Evolutionary conservation across 179 eudicot species (phyloP).

Genomic region (Corrigiola litoralis): DNA sequence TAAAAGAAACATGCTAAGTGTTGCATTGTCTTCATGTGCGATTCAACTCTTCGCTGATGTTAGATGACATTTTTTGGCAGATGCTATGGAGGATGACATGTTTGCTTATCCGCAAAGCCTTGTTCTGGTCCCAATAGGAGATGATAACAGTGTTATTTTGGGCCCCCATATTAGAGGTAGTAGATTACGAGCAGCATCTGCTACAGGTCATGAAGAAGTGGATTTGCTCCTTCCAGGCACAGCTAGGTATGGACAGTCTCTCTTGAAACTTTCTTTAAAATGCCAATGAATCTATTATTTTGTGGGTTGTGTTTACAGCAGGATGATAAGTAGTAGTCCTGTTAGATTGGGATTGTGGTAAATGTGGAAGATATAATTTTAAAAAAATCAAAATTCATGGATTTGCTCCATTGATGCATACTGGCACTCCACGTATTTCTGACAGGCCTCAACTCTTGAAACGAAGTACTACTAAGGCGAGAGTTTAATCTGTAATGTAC

Average conservation of each 20-base stretch:
- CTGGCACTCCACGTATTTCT: too few relatives aligned
- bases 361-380: too few relatives aligned
- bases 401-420: too few relatives aligned
- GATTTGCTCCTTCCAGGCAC: slow-evolving; percentile 99
- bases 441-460: too few relatives aligned
- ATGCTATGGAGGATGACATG: slow-evolving; percentile 70
- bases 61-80: slow-evolving; percentile 30
- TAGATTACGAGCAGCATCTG: slow-evolving; percentile 73
- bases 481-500: too few relatives aligned
- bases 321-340: too few relatives aligned
- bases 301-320: background rate
- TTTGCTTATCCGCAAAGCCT: slow-evolving; percentile 75
- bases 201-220: slow-evolving; percentile 86
- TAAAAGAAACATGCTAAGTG: background rate
- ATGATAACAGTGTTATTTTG: slow-evolving; percentile 61
- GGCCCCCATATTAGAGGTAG: slow-evolving; percentile 94
- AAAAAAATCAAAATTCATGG: too few relatives aligned
- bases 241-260: slow-evolving; percentile 50
- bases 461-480: too few relatives aligned
- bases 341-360: too few relatives aligned
- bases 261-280: slow-evolving; percentile 1
- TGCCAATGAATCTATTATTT: too few relatives aligned
- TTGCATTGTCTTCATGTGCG: background rate
- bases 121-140: slow-evolving; percentile 86
- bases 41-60: background rate